phyloP scores from a whole-genome alignment of 2,329 filamentous ascomycete genomes.

The Torrubiellomyces zombiae region DNA sequence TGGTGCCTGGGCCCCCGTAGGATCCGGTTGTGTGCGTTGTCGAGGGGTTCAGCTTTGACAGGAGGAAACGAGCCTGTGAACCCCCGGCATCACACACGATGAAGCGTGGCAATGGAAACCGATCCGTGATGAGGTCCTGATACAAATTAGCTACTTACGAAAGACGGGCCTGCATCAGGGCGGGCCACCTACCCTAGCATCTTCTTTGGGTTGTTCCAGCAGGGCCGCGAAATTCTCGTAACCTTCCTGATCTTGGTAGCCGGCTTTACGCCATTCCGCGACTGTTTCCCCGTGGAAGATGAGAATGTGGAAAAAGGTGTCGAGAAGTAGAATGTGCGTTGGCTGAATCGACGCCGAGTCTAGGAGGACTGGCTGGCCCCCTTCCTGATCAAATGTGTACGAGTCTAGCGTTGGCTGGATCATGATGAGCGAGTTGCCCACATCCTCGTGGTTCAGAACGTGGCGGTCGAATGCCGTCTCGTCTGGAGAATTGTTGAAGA shows the following conservation, averaged over 20 bases:
- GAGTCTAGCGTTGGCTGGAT: conserved; percentile 96
- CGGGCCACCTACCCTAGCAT: conserved; percentile 68
- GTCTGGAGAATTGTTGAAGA: conserved; percentile 98
- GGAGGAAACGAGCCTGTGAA: conserved; percentile 88
- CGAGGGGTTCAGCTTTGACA: conserved; percentile 93
- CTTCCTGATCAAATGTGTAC: conserved; percentile 92
- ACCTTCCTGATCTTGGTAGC: conserved; percentile 93
- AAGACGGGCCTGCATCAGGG: too few species aligned
- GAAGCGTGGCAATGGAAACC: conserved; percentile 95
- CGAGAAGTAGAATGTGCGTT: conserved; percentile 80
- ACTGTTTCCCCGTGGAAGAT: conserved; percentile 98
- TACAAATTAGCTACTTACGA: too few species aligned
- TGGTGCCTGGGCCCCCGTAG: conserved; percentile 71
- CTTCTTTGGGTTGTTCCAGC: conserved; percentile 87
- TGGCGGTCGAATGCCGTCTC: conserved; percentile 99
- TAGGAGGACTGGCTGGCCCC: conserved; percentile 79
- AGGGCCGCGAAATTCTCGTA: conserved; percentile 90
- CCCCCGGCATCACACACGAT: conserved; percentile 98
- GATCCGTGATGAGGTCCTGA: conserved; percentile 88
- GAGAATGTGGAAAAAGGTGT: conserved; percentile 98
- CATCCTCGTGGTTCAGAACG: conserved; percentile 92
- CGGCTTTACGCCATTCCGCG: conserved; percentile 93
- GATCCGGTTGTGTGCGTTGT: conserved; percentile 90
- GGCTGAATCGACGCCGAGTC: conserved; percentile 95
- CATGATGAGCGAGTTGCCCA: conserved; percentile 94